Evolutionary conservation across 345 rosid species (phyloP).

Genomic region (Salix koriyanagi): DNA sequence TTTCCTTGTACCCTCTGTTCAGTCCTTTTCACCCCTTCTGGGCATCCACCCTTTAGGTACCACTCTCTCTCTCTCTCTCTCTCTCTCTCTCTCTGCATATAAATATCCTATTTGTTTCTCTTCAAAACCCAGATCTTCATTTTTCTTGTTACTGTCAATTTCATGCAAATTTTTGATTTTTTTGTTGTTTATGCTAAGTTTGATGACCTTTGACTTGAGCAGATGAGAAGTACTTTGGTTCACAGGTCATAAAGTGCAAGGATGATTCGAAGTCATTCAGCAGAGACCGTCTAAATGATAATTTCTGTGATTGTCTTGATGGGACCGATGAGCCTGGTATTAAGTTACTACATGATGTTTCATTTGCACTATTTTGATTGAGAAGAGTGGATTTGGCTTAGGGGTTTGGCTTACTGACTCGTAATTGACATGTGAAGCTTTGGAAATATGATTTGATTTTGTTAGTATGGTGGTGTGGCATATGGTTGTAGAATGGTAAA

Average conservation of each 20-base stretch:
- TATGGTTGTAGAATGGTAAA: neutral
- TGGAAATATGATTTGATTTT: neutral
- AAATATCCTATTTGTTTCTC: neutral
- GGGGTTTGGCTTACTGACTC: neutral
- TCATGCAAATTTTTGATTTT: neutral
- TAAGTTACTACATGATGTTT: neutral
- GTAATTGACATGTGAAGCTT: neutral
- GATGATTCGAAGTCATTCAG: constrained; percentile 74
- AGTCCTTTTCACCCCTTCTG: constrained; percentile 26
- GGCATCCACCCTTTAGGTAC: constrained; percentile 80
- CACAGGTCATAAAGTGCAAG: constrained; percentile 71
- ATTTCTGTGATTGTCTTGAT: constrained; percentile 89
- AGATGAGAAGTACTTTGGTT: constrained; percentile 69
- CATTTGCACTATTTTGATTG: neutral
- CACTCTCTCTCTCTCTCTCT: neutral
- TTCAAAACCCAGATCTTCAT: constrained; percentile 6
- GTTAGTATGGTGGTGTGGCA: neutral
- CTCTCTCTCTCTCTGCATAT: neutral
- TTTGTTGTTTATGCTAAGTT: neutral
- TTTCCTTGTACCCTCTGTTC: constrained; percentile 23
- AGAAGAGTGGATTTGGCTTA: neutral
- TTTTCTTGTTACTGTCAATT: neutral
- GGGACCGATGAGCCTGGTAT: constrained; percentile 98
- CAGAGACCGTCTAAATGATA: constrained; percentile 77
- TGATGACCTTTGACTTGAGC: neutral